Evolutionary conservation across 2,329 filamentous ascomycete genomes (phyloP), one percentile per base, ranked within the genome.

Genomic region (Fusarium nelsonii): DNA sequence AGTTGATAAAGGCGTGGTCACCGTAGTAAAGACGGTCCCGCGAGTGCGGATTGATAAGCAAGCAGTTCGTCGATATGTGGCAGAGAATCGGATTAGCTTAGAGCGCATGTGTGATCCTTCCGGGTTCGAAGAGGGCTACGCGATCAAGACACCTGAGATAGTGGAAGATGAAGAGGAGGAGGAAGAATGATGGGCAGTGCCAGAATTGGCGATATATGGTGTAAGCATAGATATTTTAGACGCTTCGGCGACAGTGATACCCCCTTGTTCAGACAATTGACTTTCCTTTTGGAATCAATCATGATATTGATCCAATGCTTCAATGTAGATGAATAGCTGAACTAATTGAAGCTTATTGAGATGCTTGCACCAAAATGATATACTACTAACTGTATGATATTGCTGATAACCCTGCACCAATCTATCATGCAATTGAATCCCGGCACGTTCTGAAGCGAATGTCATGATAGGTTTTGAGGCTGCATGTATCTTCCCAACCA

Each of bases 71-170:
- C 84, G 84, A 40, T 97, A 92, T 89, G 87, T 91, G 12, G 82
- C 84, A 48, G 81, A 79, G 58, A 85, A 93, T 73, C 81, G 82
- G 44, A 87, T 94, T 58, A 85, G 84, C 52, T 76, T 95, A 51
- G 85, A 87, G 54, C 86, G 85, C 73, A 85, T 90, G 2, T 92
- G 96, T 53, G 90, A 92, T 77, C 86, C 90, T 7, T 85, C 89
- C 2, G 93, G 92, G 1, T 97, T 97, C 71, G 79, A 91, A 8
- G 88, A 90, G 65, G 86, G 88, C 54, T 92, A 91, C 78, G 88
- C 87, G 14, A 79, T 85, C 49, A 85, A 83, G 73, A 64, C 73
- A 30, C 78, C 76, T 6, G 76, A 76, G 58, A 75, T 63, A 12
- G 74, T 70, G 8, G 78, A 78, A 15, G 79, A 77, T 12, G 81